These are phyloP conservation scores for Claviceps purpurea DNA, from an alignment of 2,329 filamentous ascomycete genomes.

Conservation along the genomic window DNA sequence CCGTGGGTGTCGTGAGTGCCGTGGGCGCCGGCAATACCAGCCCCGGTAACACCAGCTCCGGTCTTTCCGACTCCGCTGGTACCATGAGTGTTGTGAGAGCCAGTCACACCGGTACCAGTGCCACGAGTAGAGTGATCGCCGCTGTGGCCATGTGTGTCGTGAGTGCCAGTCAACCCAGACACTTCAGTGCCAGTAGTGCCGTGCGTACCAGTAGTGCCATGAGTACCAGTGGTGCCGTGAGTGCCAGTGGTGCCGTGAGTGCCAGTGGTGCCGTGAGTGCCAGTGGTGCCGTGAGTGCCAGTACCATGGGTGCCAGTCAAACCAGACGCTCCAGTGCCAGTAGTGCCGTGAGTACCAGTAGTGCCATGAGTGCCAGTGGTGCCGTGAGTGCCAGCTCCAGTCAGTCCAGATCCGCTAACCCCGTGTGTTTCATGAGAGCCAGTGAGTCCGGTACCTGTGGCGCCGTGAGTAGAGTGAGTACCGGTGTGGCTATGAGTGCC, in stretches of 20 bases:
- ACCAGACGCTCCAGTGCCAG: conserved; percentile 8
- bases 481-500: conserved; percentile 18
- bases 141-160: conserved; percentile 4
- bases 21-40: not conserved
- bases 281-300: conserved; percentile 9
- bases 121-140: conserved; percentile 25
- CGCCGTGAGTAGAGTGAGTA: conserved; percentile 19
- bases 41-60: too few relatives aligned
- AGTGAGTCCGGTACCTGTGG: not conserved
- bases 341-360: not conserved
- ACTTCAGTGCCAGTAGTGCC: conserved; percentile 8
- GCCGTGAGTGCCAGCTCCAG: conserved; percentile 8
- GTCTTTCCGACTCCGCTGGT: not conserved
- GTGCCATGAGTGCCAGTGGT: conserved; percentile 10
- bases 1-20: not conserved
- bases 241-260: conserved; percentile 4
- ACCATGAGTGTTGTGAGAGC: not conserved
- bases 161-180: not conserved
- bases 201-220: conserved; percentile 1
- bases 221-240: not conserved
- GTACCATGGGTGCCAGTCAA: not conserved
- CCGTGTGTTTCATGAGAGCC: conserved; percentile 19
- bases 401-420: conserved; percentile 1
- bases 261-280: conserved; percentile 2
- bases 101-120: not conserved